Percentiles rank a stretch among this genome's conserved stretches.
These are phyloP conservation scores for Citrus sinensis DNA, from an alignment of 345 rosid genomes.

Conservation along the genomic window DNA sequence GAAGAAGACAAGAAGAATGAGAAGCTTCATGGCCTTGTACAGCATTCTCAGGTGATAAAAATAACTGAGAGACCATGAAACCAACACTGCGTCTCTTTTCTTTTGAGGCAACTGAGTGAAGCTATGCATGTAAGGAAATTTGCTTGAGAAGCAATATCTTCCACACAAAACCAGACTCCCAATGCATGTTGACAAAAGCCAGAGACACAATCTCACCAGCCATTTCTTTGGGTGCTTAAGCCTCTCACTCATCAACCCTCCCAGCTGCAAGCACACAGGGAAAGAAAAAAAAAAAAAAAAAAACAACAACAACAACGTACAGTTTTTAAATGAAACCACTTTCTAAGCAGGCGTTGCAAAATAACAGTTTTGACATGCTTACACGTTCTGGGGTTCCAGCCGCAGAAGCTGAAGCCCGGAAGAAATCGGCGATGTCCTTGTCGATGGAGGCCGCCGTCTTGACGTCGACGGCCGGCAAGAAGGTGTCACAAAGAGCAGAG, in stretches of 20 bases:
- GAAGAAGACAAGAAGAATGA: slow-evolving; percentile 57
- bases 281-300: not conserved
- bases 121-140: slow-evolving; percentile 47
- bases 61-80: slow-evolving; percentile 55
- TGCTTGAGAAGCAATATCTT: slow-evolving; percentile 34
- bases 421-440: slow-evolving; percentile 31
- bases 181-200: slow-evolving; percentile 65
- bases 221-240: slow-evolving; percentile 71
- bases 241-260: slow-evolving; percentile 50
- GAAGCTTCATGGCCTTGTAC: slow-evolving; percentile 54
- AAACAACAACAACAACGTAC: not conserved
- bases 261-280: slow-evolving; percentile 33
- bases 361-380: slow-evolving; percentile 7
- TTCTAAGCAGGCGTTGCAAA: too few relatives aligned
- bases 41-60: slow-evolving; percentile 48
- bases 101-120: slow-evolving; percentile 45
- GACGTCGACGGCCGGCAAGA: slow-evolving; percentile 49
- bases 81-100: slow-evolving; percentile 43
- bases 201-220: slow-evolving; percentile 48
- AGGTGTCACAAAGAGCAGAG: slow-evolving; percentile 61
- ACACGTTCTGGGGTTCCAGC: slow-evolving; percentile 71
- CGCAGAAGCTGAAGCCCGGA: slow-evolving; percentile 61
- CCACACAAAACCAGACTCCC: slow-evolving; percentile 80
- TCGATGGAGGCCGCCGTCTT: not conserved
- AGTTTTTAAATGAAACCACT: not conserved